Evolutionary conservation across 2,329 filamentous ascomycete species (phyloP), one percentile per base, ranked within the genome.

Genomic region (Xylariaceae sp.): DNA sequence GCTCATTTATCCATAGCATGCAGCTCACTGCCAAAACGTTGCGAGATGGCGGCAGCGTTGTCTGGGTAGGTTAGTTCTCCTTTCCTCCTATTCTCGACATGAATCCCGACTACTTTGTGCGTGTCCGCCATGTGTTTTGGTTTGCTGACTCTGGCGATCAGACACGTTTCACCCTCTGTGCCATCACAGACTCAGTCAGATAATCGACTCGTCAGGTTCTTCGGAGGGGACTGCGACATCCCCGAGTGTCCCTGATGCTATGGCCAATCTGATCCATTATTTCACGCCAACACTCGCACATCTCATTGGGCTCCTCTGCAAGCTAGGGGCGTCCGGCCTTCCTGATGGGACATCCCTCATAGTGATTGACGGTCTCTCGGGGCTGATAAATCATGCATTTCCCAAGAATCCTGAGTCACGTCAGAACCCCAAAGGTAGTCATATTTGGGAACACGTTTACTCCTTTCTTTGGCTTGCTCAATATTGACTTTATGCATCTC

Each of bases 311-410:
- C 73, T 96, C 29, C 74, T 95, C 41, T 79, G 85, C 47, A 81
- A 85, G 49, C 83, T 87, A n/a, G 82, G 84, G 1, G 65, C 77
- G 2, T 71, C 72, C 9, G 85, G 88, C 56, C 80, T 91, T 46
- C 82, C 87, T 1, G 54, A 69, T 21, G 75, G 77, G 29, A 86
- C 87, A 10, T 78, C 80, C 21, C 75, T 96, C 1, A 71, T 96
- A 36, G 76, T 96, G 12, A 75, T 96, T 59, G 90, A 95, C 68
- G 86, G 86, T 2, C 72, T 95, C 18, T 91, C 91, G 6, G 83
- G 84, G 7, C 76, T 94, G 22, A 77, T 96, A 54, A 88, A 88
- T 61, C 81, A 85, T 50, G 85, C 89, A 30, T 90, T 95, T 56
- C 88, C 88, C 16, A 85, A 84, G 57, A 73, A 74, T 34, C 68